Conservation (phyloP, 208 protist genomes). For the Trypanosomatidae sp. region DNA sequence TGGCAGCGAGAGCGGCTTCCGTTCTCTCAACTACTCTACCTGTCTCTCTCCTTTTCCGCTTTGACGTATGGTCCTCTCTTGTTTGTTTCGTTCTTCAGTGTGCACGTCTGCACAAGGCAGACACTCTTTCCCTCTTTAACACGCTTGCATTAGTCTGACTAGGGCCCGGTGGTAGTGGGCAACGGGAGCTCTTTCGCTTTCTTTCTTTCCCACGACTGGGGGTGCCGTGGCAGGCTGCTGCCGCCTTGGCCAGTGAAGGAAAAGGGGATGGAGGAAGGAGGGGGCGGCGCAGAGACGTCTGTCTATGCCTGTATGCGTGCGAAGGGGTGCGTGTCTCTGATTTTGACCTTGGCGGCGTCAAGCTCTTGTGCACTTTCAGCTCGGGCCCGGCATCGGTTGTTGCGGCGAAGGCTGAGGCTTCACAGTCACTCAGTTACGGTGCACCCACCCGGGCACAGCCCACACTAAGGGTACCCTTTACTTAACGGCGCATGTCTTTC, state of each 20-base stretch:
- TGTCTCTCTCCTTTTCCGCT: background rate
- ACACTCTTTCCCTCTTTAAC: background rate
- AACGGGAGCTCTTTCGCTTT: background rate
- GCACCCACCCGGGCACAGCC: background rate
- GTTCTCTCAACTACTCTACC: constrained; percentile 6
- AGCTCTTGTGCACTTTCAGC: background rate
- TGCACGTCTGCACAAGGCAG: background rate
- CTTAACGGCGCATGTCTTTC: background rate
- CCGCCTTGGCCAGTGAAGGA: background rate
- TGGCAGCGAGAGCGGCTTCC: no score
- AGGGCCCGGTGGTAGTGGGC: background rate
- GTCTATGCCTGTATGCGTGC: background rate
- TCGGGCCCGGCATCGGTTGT: background rate
- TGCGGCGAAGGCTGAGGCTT: background rate
- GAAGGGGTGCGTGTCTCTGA: background rate
- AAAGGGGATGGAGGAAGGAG: background rate
- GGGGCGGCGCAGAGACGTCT: background rate
- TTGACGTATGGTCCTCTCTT: background rate
- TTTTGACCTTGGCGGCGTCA: background rate
- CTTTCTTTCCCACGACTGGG: background rate
- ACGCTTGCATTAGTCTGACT: background rate
- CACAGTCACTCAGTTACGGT: background rate
- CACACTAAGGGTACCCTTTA: background rate
- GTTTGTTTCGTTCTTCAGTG: background rate
- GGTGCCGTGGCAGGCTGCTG: background rate